Evolutionary conservation across 352 stramenopile genomes (phyloP), one percentile per base, ranked within the genome.

Genomic region (Phytophthora lateralis): DNA sequence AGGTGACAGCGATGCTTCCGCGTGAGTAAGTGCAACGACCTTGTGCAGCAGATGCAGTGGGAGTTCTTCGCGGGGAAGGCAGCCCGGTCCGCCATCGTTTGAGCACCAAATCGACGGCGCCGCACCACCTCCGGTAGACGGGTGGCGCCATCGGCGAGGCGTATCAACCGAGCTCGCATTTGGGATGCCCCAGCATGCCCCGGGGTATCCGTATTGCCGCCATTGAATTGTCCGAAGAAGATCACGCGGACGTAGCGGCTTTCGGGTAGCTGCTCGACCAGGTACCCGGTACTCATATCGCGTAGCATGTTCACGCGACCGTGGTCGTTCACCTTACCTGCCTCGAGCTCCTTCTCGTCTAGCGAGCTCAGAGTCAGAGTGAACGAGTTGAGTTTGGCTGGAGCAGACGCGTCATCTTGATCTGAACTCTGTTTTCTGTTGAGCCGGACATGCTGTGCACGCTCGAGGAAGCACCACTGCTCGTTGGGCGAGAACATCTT

Each of bases 391-490:
- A 35, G 6, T 38, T 55, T 59, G 9, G n/a, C 3, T 8, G 35
- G 35, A 17, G 11, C 43, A 18, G 30, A 37, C 10, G 11, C 52
- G 34, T 38, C 46, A 26, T 17, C 21, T 14, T 38, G 9, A 2
- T 46, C 53, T 5, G 26, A 0, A 32, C 30, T 1, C 29, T 21
- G 14, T 12, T 20, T 30, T 6, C 20, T 18, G 7, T 60, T 43
- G 44, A 32, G 7, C 15, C 29, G 30, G 38, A 50, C 17, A 18
- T 70, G 58, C 34, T 70, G 34, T 6, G 68, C 48, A 14, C 60
- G 53, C 39, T 82, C 72, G 24, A 81, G 65, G 47, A 66, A 78
- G 44, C 71, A 82, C 70, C 70, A 79, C 55, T 82, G 71, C 57
- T 82, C 71, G 46, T 82, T 80, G 27, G 52, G 55, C 10, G 63